Conservation (phyloP, 257 asterid genomes). For the Eucommia ulmoides region DNA sequence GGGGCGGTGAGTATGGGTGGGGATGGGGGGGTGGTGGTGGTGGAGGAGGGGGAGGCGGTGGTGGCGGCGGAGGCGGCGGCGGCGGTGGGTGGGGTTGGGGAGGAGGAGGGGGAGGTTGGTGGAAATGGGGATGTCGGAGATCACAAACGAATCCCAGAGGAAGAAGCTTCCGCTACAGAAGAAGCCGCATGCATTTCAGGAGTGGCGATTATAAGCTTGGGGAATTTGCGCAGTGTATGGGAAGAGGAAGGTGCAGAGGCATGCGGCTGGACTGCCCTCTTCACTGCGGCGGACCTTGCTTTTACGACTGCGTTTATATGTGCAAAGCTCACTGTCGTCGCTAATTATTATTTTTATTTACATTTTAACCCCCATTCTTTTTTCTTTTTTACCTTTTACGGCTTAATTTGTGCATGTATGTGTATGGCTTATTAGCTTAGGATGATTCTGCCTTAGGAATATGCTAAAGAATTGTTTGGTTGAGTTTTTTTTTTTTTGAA, state of each 20-base stretch:
- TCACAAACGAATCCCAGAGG: background rate
- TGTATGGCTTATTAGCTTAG: too few relatives aligned
- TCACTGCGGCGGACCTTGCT: slow-evolving; percentile 44
- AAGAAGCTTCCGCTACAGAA: background rate
- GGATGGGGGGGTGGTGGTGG: background rate
- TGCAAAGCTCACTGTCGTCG: slow-evolving; percentile 43
- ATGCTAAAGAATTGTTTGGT: too few relatives aligned
- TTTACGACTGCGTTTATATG: slow-evolving; percentile 37
- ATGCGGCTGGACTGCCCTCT: slow-evolving; percentile 43
- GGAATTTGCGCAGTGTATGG: slow-evolving; percentile 39
- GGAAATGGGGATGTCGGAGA: background rate
- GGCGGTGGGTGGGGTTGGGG: background rate
- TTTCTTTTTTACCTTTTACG: too few relatives aligned
- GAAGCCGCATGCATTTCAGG: background rate
- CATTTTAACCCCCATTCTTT: too few relatives aligned
- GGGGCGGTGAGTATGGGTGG: background rate
- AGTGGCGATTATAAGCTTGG: slow-evolving; percentile 22
- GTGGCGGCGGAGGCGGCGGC: background rate
- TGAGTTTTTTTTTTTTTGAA: too few relatives aligned
- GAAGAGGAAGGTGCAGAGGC: slow-evolving; percentile 29
- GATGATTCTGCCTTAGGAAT: too few relatives aligned
- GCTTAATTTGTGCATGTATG: too few relatives aligned
- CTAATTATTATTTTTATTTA: background rate
- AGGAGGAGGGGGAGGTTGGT: background rate
- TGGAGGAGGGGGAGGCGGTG: background rate